phyloP scores from a whole-genome alignment of 1,284 basidiomycete species.

The Xanthoconium separans region DNA sequence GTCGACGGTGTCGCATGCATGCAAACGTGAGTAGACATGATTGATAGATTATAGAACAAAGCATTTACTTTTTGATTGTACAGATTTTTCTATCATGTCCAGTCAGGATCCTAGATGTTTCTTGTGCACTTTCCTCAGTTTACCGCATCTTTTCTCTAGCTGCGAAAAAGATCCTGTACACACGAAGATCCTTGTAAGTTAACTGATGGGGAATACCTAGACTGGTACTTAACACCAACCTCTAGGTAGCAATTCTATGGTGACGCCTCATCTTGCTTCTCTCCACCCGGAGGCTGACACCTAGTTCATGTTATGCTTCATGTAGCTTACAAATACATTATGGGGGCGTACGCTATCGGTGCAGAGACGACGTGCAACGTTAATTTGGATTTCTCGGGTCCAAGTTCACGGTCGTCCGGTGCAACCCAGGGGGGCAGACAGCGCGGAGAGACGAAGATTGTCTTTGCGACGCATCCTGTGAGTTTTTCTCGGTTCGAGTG shows the following conservation, averaged over 20 bases:
- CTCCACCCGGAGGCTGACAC: neutral
- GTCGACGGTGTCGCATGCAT: slow-evolving; percentile 14
- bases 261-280: neutral
- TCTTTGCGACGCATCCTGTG: neutral
- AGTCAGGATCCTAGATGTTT: neutral
- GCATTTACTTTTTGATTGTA: neutral
- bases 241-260: neutral
- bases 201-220: too few species aligned
- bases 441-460: neutral
- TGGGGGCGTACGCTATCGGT: slow-evolving; percentile 5
- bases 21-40: slow-evolving; percentile 12
- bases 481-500: neutral
- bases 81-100: slow-evolving; percentile 18
- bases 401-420: neutral
- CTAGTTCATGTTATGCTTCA: neutral
- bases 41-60: neutral
- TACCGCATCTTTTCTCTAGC: neutral
- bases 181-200: slow-evolving; percentile 14
- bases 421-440: neutral
- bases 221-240: neutral
- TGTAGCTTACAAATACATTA: neutral
- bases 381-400: neutral
- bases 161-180: slow-evolving; percentile 8
- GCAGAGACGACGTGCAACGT: neutral
- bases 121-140: neutral